Conservation (phyloP, 2,329 filamentous ascomycete genomes). For the Colletotrichum filicis region DNA sequence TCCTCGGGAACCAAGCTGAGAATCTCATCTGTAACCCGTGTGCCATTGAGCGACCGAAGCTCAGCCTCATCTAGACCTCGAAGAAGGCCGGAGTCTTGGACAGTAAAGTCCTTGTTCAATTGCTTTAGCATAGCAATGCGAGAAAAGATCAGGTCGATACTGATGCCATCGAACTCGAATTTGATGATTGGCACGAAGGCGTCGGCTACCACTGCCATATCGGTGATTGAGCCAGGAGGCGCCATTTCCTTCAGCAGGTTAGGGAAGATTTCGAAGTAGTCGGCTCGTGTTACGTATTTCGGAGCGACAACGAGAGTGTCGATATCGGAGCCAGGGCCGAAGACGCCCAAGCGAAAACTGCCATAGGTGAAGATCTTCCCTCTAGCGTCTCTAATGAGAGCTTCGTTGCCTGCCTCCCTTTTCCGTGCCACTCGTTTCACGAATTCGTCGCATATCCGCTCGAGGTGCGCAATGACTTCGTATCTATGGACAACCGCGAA, state of each 20-base stretch:
- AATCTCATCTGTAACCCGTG: conserved; percentile 93
- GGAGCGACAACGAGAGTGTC: conserved; percentile 94
- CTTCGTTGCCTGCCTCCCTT: conserved; percentile 78
- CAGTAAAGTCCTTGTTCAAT: conserved; percentile 76
- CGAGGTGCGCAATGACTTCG: conserved; percentile 79
- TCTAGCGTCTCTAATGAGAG: conserved; percentile 83
- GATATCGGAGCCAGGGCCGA: conserved; percentile 95
- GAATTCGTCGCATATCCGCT: conserved; percentile 86
- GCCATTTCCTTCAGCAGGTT: conserved; percentile 80
- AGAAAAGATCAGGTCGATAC: conserved; percentile 93
- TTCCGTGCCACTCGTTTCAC: conserved; percentile 82
- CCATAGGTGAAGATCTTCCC: conserved; percentile 97
- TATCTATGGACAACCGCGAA: conserved; percentile 57
- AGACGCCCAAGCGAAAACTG: conserved; percentile 94
- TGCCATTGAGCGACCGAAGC: conserved; percentile 91
- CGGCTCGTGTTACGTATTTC: conserved; percentile 86
- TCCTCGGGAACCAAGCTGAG: conserved; percentile 88
- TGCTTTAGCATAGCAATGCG: conserved; percentile 76
- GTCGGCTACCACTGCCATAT: conserved; percentile 86
- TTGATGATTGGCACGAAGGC: conserved; percentile 98
- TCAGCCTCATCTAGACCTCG: conserved; percentile 89
- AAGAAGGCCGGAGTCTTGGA: conserved; percentile 86
- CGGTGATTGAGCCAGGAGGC: conserved; percentile 81
- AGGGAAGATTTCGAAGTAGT: conserved; percentile 95
- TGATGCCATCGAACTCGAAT: conserved; percentile 89